A percentile compares a stretch with the other conserved stretches of the same genome.
These are phyloP conservation scores for Candida nitratophila DNA, from an alignment of 805 yeast genomes.

Conservation along the genomic window DNA sequence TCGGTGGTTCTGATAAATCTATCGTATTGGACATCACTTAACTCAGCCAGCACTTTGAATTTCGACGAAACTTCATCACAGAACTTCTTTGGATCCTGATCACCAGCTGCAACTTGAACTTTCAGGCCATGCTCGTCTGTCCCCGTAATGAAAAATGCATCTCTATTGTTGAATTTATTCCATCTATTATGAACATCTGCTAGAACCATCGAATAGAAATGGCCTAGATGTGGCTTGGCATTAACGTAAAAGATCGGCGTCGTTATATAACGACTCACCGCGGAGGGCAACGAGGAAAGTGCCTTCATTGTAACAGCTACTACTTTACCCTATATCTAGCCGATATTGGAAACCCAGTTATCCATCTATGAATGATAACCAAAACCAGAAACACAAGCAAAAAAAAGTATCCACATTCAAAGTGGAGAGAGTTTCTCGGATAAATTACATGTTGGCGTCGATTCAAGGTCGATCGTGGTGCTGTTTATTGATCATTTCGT, in stretches of 20 bases:
- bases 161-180: constrained; percentile 40
- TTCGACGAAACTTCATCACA: constrained; percentile 64
- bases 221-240: constrained; percentile 94
- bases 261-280: constrained; percentile 50
- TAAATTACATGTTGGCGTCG: no score
- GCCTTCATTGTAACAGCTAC: not conserved
- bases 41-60: constrained; percentile 57
- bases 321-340: no score
- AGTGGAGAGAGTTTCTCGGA: no score
- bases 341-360: no score
- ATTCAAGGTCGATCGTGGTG: no score
- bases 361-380: no score
- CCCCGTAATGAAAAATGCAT: constrained; percentile 69
- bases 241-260: constrained; percentile 96
- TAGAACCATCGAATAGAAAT: constrained; percentile 77
- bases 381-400: no score
- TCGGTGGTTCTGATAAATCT: constrained; percentile 92
- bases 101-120: constrained; percentile 68
- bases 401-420: no score
- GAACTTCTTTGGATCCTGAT: constrained; percentile 51
- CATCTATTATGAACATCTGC: constrained; percentile 77
- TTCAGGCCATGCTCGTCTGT: constrained; percentile 97
- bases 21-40: constrained; percentile 52
- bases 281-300: not conserved
- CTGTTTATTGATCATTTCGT: no score